Base-by-base conservation (phyloP, 2,329 filamentous ascomycete genomes). In the Neofusicoccum umdonicola region DNA sequence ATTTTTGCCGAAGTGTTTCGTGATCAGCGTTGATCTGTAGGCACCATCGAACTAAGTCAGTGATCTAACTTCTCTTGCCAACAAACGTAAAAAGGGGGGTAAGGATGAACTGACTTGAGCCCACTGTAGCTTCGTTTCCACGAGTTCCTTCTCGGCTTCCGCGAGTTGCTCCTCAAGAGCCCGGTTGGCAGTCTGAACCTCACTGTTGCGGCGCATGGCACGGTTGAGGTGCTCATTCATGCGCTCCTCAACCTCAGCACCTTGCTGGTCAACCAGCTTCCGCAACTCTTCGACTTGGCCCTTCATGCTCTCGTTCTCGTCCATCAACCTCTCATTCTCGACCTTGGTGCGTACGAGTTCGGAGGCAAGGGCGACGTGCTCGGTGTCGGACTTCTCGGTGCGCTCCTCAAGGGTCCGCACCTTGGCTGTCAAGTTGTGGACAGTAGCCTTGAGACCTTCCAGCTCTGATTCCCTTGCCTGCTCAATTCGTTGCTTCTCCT, bases 111-210 rank as follows among this genome's bases (percentile, higher is more conserved):
- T 82, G 84, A 97, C 94, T 88, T 97, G 92, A 63, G 95, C 95
- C 81, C 93, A 93, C 73, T 88, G 87, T 91, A 99, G 90, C 85
- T 99, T 99, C 1, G 93, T 95, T 74, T 90, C 87, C 68, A 99
- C 94, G 69, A 99, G 82, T 76, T 93, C 88, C 78, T 93, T 91
- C 82, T 98, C 95, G 82, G 98, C 91, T 70, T 97, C 93, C 4
- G 87, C 85, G 85, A 97, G 86, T 72, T 95, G 91, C 74, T 96
- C 94, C 78, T 97, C 93, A 69, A 99, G 81, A 65, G 84, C 87
- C 66, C 90, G 85, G 73, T 98, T 99, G 80, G 97, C 92, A 71
- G 96, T 93, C 73, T 98, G 93, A 7, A 98, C 93, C 72, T 96
- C 92, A 67, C 90, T 86, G 74, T 98, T 98, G 66, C 93, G 87